Evolutionary conservation across 2,329 filamentous ascomycete genomes (phyloP), one percentile per base, ranked within the genome.

Genomic region (Beauveria brongniartii): DNA sequence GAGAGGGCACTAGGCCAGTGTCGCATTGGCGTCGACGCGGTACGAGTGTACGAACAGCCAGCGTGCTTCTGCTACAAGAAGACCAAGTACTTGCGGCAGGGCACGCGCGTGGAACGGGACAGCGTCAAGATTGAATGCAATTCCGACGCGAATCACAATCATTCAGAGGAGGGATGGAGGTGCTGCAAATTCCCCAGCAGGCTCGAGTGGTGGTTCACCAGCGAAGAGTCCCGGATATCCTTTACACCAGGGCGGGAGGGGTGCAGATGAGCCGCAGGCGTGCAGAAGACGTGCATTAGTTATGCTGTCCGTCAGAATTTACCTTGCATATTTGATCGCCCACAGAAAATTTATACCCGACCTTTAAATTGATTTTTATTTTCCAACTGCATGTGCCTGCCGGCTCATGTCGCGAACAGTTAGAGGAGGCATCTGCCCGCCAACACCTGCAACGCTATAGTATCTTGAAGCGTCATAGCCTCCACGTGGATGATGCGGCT

Each of bases 181-280:
- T 52, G 56, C 47, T 44, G 26, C 48, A 30, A 44, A 9, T 59
- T 59, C 26, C 56, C 56, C 10, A 41, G 56, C 37, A 43, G 47
- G 40, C 47, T 59, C 14, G 56, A 59, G 47, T 59, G 56, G 56
- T 59, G 56, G 56, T 59, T 59, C 34, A 59, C 56, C 6, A 59
- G 56, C 9, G 56, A 59, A 22, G 56, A 59, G 40, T 52, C 47
- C 5, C 47, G 56, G 2, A 52, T 59, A 44, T 59, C 47, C 18
- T 59, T 44, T 30, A 59, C 56, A 12, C 56, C 47, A 5, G 37
- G 56, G 24, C 37, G 22, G 10, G 37, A 44, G 40, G 56, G 47
- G 3, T 26, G 26, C 22, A 50, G 46, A 28, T 41, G 34, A 50
- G 34, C n/a, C 20, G 51, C 51, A 56, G 34, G 16, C 20, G 34